These are phyloP conservation scores for Sphagnum magellanicum DNA, from an alignment of 228 moss, liverwort and hornwort genomes.

Conservation along the genomic window DNA sequence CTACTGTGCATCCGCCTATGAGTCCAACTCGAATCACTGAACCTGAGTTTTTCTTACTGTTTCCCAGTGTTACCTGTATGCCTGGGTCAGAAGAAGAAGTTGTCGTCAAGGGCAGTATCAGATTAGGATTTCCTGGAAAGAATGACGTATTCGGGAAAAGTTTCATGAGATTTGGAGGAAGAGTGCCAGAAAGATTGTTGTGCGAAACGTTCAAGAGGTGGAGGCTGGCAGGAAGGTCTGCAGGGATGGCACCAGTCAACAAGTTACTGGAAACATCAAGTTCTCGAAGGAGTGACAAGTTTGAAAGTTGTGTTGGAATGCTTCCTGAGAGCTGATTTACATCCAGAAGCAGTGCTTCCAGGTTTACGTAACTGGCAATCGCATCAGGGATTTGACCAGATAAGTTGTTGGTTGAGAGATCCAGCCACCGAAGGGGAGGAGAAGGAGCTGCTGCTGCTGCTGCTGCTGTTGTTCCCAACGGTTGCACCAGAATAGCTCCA, in stretches of 20 bases:
- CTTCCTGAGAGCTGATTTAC: conserved; percentile 48
- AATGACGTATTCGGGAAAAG: conserved; percentile 56
- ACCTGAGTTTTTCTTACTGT: conserved; percentile 25
- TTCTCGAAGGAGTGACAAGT: conserved; percentile 36
- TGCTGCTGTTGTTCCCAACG: conserved; percentile 21
- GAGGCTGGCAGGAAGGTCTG: conserved; percentile 34
- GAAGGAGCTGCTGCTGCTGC: not conserved
- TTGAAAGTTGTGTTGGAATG: conserved; percentile 42
- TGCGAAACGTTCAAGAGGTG: conserved; percentile 41
- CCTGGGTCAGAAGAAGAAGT: conserved; percentile 18
- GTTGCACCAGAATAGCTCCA: conserved; percentile 38
- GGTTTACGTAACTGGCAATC: conserved; percentile 32
- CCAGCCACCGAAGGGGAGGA: conserved; percentile 42
- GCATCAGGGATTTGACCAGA: conserved; percentile 34
- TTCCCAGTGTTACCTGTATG: conserved; percentile 9
- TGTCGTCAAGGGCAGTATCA: conserved; percentile 22
- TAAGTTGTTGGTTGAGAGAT: conserved; percentile 55
- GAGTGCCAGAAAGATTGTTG: conserved; percentile 64
- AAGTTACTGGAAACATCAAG: conserved; percentile 68
- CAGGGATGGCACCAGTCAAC: conserved; percentile 46
- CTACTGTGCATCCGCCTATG: conserved; percentile 58
- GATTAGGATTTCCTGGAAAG: conserved; percentile 56
- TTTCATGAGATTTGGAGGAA: conserved; percentile 32
- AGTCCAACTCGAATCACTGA: conserved; percentile 48
- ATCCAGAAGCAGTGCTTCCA: conserved; percentile 48